Conservation (phyloP, 768 basidiomycete genomes). For the Serendipita sp. region DNA sequence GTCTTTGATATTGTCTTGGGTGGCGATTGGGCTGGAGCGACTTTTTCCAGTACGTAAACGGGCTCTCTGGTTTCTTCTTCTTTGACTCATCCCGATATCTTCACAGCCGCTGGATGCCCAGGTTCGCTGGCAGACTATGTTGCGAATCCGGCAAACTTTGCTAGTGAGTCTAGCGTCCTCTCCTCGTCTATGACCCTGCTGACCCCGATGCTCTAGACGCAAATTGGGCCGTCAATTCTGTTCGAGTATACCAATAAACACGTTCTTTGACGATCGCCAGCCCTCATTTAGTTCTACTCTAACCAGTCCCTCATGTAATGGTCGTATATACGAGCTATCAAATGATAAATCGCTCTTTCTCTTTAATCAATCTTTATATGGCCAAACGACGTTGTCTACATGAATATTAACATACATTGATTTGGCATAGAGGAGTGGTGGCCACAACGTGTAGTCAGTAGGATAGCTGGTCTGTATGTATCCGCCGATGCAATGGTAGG, state of each 20-base stretch:
- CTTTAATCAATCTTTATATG: no score
- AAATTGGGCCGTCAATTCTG: constrained; percentile 1
- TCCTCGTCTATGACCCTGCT: not conserved
- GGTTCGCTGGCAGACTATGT: constrained; percentile 25
- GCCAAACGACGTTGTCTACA: no score
- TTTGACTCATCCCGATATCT: not conserved
- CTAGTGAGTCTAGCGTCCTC: constrained; percentile 17
- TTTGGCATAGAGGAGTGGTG: no score
- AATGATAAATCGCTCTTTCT: no score
- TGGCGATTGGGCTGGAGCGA: constrained; percentile 28
- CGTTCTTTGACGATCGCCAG: no score
- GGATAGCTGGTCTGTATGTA: no score
- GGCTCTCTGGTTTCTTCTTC: not conserved
- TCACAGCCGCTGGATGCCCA: constrained; percentile 16
- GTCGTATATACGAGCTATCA: no score
- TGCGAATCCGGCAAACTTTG: constrained; percentile 39
- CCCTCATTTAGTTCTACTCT: no score
- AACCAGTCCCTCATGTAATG: no score
- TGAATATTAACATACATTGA: no score
- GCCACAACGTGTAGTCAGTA: no score
- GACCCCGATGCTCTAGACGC: not conserved
- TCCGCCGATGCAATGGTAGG: no score
- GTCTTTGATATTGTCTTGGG: not conserved
- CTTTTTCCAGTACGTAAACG: constrained; percentile 9
- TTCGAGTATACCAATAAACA: not conserved